phyloP scores from a whole-genome alignment of 2,329 filamentous ascomycete species.

The Sporothrix dimorphospora region DNA sequence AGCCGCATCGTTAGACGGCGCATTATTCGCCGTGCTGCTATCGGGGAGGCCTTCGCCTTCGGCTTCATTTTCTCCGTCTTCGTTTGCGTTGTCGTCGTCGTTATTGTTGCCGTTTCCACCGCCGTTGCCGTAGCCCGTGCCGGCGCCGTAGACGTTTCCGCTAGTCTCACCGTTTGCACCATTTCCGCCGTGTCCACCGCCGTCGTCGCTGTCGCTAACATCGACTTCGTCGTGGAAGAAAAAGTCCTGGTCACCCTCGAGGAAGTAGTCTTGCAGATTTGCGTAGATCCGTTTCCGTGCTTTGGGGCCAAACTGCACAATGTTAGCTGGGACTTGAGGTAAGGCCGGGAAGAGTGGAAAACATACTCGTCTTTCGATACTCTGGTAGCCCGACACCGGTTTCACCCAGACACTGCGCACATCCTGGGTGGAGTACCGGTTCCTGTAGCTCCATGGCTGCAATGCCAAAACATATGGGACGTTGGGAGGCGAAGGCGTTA shows the following conservation, averaged over 20 bases:
- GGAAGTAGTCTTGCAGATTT: neutral
- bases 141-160: slow-evolving; percentile 5
- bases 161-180: neutral
- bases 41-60: neutral
- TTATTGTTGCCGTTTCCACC: neutral
- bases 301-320: slow-evolving; percentile 30
- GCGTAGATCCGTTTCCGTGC: slow-evolving; percentile 26
- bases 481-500: neutral
- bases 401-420: slow-evolving; percentile 36
- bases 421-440: slow-evolving; percentile 20
- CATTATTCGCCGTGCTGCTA: no score
- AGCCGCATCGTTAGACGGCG: neutral
- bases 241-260: neutral
- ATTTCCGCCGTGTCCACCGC: neutral
- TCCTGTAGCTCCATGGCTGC: neutral
- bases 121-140: neutral
- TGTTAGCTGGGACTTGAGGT: neutral
- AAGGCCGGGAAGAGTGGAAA: neutral
- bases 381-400: slow-evolving; percentile 38
- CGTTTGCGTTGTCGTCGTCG: neutral
- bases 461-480: neutral
- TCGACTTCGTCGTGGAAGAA: neutral
- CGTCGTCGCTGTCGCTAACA: neutral
- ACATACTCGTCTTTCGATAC: slow-evolving; percentile 37
- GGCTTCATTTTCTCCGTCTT: neutral